Percentiles rank a stretch among this genome's conserved stretches.
Conservation (phyloP, 2,329 filamentous ascomycete species). For the Beauveria asiatica region DNA sequence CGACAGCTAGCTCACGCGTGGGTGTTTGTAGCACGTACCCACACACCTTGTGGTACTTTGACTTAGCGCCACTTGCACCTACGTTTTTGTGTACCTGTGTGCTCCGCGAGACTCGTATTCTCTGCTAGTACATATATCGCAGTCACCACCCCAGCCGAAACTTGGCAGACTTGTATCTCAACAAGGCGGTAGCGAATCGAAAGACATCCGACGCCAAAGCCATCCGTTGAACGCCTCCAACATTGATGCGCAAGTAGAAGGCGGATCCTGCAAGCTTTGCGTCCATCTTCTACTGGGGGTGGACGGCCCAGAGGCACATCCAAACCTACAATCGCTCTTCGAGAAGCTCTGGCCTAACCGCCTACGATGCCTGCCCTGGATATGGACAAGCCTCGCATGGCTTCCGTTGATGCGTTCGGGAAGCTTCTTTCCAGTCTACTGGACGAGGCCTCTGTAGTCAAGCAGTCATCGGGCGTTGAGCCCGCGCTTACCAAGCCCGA, state of each 20-base stretch:
- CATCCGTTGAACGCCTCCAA: no score
- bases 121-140: neutral
- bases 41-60: neutral
- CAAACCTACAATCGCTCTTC: neutral
- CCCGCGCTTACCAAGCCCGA: slow-evolving; percentile 66
- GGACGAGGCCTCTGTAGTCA: slow-evolving; percentile 47
- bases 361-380: slow-evolving; percentile 41
- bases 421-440: slow-evolving; percentile 50
- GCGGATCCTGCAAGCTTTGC: neutral
- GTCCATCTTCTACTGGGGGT: neutral
- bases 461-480: slow-evolving; percentile 56
- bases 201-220: neutral
- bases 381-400: slow-evolving; percentile 37
- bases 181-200: neutral
- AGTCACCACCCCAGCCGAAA: neutral
- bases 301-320: neutral
- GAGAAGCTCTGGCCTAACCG: neutral
- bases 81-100: neutral
- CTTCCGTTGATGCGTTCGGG: slow-evolving; percentile 45
- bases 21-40: neutral
- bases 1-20: slow-evolving; percentile 11
- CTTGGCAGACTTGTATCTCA: neutral
- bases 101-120: neutral
- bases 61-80: neutral
- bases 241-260: neutral